phyloP scores from a whole-genome alignment of 2,329 filamentous ascomycete genomes.

The Colletotrichum tofieldiae region DNA sequence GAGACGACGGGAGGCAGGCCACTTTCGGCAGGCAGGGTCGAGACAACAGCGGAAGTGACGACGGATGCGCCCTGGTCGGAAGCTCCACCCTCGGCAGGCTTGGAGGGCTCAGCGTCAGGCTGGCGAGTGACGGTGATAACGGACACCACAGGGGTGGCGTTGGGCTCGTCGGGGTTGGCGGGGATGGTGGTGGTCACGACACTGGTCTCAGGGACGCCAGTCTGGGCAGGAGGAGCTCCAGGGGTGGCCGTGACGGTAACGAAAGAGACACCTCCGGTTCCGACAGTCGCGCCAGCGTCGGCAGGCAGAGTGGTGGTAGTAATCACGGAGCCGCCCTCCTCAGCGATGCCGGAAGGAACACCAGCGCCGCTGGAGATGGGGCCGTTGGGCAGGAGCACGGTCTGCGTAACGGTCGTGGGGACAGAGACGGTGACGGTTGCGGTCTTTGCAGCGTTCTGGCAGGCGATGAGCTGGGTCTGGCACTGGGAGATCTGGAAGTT shows the following conservation, averaged over 20 bases:
- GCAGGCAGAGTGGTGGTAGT: slow-evolving; percentile 40
- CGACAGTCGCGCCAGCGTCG: slow-evolving; percentile 41
- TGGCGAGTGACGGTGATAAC: slow-evolving; percentile 28
- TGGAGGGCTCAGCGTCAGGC: slow-evolving; percentile 7
- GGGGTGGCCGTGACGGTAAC: slow-evolving; percentile 41
- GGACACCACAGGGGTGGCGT: slow-evolving; percentile 8
- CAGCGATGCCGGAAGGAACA: slow-evolving; percentile 38
- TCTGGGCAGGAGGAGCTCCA: slow-evolving; percentile 30
- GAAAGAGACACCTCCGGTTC: slow-evolving; percentile 39
- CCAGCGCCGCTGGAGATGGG: slow-evolving; percentile 20
- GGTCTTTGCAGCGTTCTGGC: slow-evolving; percentile 42
- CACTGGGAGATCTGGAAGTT: slow-evolving; percentile 44
- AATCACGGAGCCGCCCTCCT: slow-evolving; percentile 37
- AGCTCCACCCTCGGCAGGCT: slow-evolving; percentile 13
- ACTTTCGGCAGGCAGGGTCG: slow-evolving; percentile 12
- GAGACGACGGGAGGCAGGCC: background rate
- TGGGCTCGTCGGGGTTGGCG: slow-evolving; percentile 2
- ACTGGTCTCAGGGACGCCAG: slow-evolving; percentile 30
- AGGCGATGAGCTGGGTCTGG: slow-evolving; percentile 42
- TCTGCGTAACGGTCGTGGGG: slow-evolving; percentile 42
- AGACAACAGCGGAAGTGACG: slow-evolving; percentile 19
- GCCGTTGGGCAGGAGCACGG: slow-evolving; percentile 40
- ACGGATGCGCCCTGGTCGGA: slow-evolving; percentile 12
- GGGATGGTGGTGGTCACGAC: slow-evolving; percentile 29
- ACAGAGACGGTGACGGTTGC: slow-evolving; percentile 43